Evolutionary conservation across 805 yeast genomes (phyloP), one percentile per base, ranked within the genome.

Genomic region (Candida maris): DNA sequence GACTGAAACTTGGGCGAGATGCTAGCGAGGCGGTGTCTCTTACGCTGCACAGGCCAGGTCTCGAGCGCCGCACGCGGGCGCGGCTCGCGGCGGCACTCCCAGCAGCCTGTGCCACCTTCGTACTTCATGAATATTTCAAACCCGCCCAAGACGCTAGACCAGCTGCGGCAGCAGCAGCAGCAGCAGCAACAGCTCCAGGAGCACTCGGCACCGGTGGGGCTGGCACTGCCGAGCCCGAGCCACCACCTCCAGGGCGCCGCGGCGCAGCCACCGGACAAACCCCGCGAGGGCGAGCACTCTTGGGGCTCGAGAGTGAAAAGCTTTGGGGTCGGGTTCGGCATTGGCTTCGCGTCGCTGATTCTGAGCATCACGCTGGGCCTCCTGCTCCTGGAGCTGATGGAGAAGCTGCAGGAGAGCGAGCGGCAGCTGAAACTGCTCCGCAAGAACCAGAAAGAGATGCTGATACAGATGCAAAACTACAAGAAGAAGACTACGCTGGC

Each of bases 401-500:
- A 54, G 30, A 48, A 51, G 35, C 23, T 54, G 3, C 53, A 46
- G 19, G 56, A 45, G 16, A 30, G 44, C 22, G 56, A 52, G 29
- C 39, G 49, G n/a, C 57, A 58, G 34, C 36, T 51, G 37, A 26
- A 34, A 10, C 24, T 51, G 14, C 35, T 50, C 31, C 51, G 46
- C 31, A 52, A 49, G 39, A 51, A 44, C 16, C 61, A 58, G 31
- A 55, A 48, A 30, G 63, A 58, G n/a, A 42, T 67, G 37, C 75
- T 77, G 48, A 65, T 68, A 28, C 73, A 72, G 46, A 70, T 69
- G 52, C 66, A 71, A 32, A 68, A 66, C 19, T 73, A 71, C 30
- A 64, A 73, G 39, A 73, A 73, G 58, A 71, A 72, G 51, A 62
- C 73, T 34, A 81, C 76, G 34, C 45, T 71, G 9, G 75, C 72